Percentiles rank a stretch among this genome's conserved stretches.
phyloP scores from a whole-genome alignment of 164 flowering plant species.

The Buxus sempervirens region DNA sequence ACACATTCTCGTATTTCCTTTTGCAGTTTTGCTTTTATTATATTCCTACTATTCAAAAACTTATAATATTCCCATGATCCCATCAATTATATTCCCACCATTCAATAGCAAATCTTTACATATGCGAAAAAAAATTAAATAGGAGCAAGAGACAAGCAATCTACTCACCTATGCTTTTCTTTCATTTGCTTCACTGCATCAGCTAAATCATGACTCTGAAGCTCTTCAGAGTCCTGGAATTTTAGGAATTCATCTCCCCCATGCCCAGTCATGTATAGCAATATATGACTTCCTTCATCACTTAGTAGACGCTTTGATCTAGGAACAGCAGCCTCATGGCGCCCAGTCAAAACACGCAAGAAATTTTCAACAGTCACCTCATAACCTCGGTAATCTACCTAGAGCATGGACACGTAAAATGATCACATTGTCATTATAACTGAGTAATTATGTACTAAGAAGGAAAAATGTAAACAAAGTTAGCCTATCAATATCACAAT shows the following conservation, averaged over 20 bases:
- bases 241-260: constrained; percentile 97
- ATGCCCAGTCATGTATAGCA: constrained; percentile 97
- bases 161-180: constrained; percentile 78
- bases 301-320: constrained; percentile 96
- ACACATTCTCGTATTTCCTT: too few relatives aligned
- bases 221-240: constrained; percentile 97
- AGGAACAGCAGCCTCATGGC: constrained; percentile 90
- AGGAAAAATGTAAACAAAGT: not conserved
- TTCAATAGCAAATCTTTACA: too few relatives aligned
- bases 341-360: constrained; percentile 88
- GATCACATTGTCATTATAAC: too few relatives aligned
- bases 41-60: too few relatives aligned
- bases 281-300: constrained; percentile 98
- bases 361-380: constrained; percentile 98
- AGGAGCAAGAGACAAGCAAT: not conserved
- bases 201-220: constrained; percentile 98
- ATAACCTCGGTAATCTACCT: constrained; percentile 99
- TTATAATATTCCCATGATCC: too few relatives aligned
- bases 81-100: too few relatives aligned
- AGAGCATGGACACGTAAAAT: constrained; percentile 10
- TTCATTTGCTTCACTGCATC: constrained; percentile 99
- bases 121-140: too few relatives aligned
- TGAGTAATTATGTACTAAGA: too few relatives aligned
- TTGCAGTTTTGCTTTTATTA: not conserved
- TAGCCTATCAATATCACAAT: not conserved